Percentiles rank a stretch among this genome's conserved stretches.
Conservation (phyloP, 495 filamentous ascomycete species). For the Penicillium lagena region DNA sequence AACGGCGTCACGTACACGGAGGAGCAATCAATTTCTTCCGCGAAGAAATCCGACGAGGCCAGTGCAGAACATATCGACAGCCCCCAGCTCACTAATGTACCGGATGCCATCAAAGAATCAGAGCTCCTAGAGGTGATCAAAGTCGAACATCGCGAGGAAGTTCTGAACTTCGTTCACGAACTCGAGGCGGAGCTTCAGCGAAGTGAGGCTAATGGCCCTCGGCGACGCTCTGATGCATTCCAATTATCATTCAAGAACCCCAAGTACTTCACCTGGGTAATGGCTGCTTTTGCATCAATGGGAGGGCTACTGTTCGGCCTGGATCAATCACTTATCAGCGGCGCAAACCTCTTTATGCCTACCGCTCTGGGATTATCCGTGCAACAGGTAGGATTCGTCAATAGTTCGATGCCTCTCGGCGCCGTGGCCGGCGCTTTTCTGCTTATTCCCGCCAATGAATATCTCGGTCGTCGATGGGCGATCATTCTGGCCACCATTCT, state of each 20-base stretch:
- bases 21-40: no score
- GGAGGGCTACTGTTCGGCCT: constrained; percentile 56
- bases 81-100: no score
- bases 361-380: constrained; percentile 32
- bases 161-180: no score
- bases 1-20: no score
- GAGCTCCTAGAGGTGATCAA: no score
- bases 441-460: constrained; percentile 52
- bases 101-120: no score
- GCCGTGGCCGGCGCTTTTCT: constrained; percentile 55
- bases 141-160: no score
- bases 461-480: constrained; percentile 49
- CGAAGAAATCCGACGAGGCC: no score
- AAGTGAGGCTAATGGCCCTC: no score
- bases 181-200: no score
- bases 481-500: constrained; percentile 54
- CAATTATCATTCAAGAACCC: constrained; percentile 18
- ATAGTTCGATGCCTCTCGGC: constrained; percentile 54
- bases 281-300: constrained; percentile 57
- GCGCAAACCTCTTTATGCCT: constrained; percentile 54
- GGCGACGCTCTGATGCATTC: no score
- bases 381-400: constrained; percentile 45
- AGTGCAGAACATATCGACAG: no score
- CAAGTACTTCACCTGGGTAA: constrained; percentile 47
- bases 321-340: constrained; percentile 55